These are phyloP conservation scores for Candida tropicalis DNA, from an alignment of 1,139 yeast species.

Conservation along the genomic window DNA sequence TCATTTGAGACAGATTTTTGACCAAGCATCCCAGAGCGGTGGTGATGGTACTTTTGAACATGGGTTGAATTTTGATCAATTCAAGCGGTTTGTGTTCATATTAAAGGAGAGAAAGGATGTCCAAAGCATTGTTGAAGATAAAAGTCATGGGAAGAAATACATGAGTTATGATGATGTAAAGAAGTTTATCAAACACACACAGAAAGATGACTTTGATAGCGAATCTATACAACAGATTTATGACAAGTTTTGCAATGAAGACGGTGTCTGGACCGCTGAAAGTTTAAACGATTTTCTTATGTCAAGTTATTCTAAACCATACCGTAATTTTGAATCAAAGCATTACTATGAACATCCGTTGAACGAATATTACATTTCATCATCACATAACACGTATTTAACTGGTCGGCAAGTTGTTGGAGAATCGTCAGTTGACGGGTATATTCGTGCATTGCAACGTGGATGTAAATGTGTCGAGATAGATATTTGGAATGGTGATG, in stretches of 20 bases:
- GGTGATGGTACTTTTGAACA: conserved; percentile 14
- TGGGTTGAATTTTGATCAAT: conserved; percentile 64
- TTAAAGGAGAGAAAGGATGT: conserved; percentile 41
- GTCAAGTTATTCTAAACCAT: conserved; percentile 48
- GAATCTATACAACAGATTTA: conserved; percentile 41
- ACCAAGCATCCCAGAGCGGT: conserved; percentile 32
- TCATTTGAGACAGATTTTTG: conserved; percentile 41
- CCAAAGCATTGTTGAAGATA: conserved; percentile 30
- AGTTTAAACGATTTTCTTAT: conserved; percentile 54
- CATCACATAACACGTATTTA: conserved; percentile 93
- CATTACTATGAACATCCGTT: conserved; percentile 67
- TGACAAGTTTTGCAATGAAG: conserved; percentile 41
- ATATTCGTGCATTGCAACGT: conserved; percentile 82
- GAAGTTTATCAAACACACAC: conserved; percentile 51
- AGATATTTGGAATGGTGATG: conserved; percentile 89
- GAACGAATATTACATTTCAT: conserved; percentile 84
- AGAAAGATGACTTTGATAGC: conserved; percentile 45
- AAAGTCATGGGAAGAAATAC: conserved; percentile 33
- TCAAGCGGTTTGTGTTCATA: conserved; percentile 66
- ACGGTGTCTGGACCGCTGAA: conserved; percentile 45
- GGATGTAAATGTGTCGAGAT: conserved; percentile 94
- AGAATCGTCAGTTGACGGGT: conserved; percentile 88
- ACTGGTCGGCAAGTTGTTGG: conserved; percentile 91
- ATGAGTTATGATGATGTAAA: conserved; percentile 48
- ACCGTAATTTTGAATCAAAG: conserved; percentile 24